Evolutionary conservation across 352 stramenopile species (phyloP), one percentile per base, ranked within the genome.

Genomic region (Globisporangium polare): DNA sequence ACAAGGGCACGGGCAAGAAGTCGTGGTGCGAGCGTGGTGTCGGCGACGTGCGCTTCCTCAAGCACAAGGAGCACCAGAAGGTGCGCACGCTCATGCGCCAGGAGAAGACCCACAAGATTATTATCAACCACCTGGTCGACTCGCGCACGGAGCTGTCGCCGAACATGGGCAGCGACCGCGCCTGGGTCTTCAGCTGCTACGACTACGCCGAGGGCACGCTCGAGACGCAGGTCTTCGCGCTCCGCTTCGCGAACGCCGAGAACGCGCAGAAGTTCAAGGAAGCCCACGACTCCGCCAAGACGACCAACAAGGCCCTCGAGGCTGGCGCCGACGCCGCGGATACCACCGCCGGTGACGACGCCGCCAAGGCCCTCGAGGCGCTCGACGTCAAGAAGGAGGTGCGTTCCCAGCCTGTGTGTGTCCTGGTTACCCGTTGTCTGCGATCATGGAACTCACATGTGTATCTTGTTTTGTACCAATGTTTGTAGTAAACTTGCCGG

Each of bases 91-190:
- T 99, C 27, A 99, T 99, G 97, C 89, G 96, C 60, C 96, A 99
- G 76, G 97, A 99, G 75, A 99, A 99, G 78, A 99, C 96, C 31
- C 97, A 98, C 90, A 99, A 99, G 82, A 94, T 99, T 66, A 95
- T 99, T 77, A 83, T 93, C 58, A 99, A 99, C 77, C 96, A 99
- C 81, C 81, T 98, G 39, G 77, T 98, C 13, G 96, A 99, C 81
- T 96, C 96, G 41, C 89, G 96, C 55, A 98, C 98, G 66, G 88
- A 96, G 47, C 79, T 99, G 35, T 88, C 96, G 69, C 92, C 96
- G 17, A 99, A 99, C 84, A 97, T 96, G 57, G 96, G 96, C 65
- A 94, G 74, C 66, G 97, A 99, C 82, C 81, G 96, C 60, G 96
- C 92, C 20, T 99, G 96, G 96, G 96, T 99, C 31, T 99, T 98